Conservation (phyloP, 805 yeast species). For the Kluyveromyces wickerhamii region DNA sequence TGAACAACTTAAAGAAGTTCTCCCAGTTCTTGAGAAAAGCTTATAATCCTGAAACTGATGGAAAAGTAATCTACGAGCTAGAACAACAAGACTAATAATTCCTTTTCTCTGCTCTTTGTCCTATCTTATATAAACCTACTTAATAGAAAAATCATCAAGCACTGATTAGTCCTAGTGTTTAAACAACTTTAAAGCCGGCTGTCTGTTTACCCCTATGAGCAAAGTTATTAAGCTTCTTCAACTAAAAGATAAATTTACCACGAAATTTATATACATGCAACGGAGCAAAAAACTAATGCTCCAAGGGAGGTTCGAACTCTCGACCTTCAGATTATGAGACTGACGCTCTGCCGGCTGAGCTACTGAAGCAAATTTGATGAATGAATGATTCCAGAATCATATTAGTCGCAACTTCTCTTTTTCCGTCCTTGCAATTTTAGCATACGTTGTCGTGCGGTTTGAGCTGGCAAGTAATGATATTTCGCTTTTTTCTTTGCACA, state of each 20-base stretch:
- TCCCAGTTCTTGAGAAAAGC: slow-evolving; percentile 74
- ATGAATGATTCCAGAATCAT: not conserved
- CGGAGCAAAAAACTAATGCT: slow-evolving; percentile 12
- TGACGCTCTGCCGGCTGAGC: slow-evolving; percentile 24
- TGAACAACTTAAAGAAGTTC: slow-evolving; percentile 74
- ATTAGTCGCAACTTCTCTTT: too few species aligned
- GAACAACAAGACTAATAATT: slow-evolving; percentile 24
- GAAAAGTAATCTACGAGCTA: slow-evolving; percentile 29
- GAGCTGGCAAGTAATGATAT: too few species aligned
- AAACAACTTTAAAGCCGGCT: too few species aligned
- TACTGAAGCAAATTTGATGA: slow-evolving; percentile 12
- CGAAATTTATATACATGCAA: not conserved
- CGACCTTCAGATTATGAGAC: slow-evolving; percentile 19
- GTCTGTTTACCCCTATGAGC: too few species aligned
- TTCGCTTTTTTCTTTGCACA: too few species aligned
- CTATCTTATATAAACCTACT: not conserved
- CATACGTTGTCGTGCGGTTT: too few species aligned
- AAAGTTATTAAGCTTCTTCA: not conserved
- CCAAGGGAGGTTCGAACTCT: slow-evolving; percentile 24
- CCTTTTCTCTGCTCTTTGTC: too few species aligned
- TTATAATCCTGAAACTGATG: slow-evolving; percentile 59
- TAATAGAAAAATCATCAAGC: too few species aligned
- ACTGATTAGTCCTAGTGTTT: too few species aligned
- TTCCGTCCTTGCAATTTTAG: too few species aligned
- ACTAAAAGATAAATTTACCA: too few species aligned